phyloP scores from a whole-genome alignment of 352 stramenopile species.

The Globisporangium sylvaticum region DNA sequence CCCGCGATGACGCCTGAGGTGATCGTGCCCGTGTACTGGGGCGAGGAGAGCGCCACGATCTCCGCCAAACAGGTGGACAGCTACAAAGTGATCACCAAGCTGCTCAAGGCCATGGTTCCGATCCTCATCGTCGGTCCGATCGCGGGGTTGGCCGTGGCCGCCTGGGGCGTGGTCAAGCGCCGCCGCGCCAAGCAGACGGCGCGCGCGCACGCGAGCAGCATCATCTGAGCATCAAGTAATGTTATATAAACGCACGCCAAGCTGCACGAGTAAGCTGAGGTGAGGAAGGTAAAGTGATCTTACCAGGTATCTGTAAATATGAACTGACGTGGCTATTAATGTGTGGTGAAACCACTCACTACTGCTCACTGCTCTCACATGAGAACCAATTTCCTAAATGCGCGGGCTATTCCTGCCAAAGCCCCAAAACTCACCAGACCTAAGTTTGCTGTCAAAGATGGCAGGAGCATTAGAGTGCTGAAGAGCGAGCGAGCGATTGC shows the following conservation, averaged over 20 bases:
- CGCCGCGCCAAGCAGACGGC: slow-evolving; percentile 24
- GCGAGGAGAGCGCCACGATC: slow-evolving; percentile 45
- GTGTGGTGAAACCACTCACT: slow-evolving; percentile 7
- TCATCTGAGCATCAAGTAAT: slow-evolving; percentile 23
- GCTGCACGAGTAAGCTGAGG: background rate
- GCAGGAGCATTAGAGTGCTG: background rate
- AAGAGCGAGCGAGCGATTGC: background rate
- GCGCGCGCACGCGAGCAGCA: slow-evolving; percentile 21
- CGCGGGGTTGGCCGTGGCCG: slow-evolving; percentile 32
- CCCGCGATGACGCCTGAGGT: slow-evolving; percentile 47
- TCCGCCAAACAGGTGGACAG: slow-evolving; percentile 31
- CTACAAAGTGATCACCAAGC: slow-evolving; percentile 43
- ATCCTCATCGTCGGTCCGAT: slow-evolving; percentile 55
- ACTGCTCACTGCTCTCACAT: too few relatives aligned
- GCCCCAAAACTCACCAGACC: background rate
- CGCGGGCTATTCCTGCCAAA: background rate
- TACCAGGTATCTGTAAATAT: background rate
- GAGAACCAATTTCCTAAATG: background rate
- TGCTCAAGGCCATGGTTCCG: slow-evolving; percentile 52
- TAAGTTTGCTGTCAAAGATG: background rate
- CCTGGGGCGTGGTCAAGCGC: slow-evolving; percentile 45
- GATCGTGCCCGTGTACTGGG: slow-evolving; percentile 59
- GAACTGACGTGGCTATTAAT: background rate
- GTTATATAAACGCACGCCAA: background rate
- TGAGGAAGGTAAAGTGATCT: background rate